These are phyloP conservation scores for Fusarium compactum DNA, from an alignment of 2,329 filamentous ascomycete species.

Conservation along the genomic window DNA sequence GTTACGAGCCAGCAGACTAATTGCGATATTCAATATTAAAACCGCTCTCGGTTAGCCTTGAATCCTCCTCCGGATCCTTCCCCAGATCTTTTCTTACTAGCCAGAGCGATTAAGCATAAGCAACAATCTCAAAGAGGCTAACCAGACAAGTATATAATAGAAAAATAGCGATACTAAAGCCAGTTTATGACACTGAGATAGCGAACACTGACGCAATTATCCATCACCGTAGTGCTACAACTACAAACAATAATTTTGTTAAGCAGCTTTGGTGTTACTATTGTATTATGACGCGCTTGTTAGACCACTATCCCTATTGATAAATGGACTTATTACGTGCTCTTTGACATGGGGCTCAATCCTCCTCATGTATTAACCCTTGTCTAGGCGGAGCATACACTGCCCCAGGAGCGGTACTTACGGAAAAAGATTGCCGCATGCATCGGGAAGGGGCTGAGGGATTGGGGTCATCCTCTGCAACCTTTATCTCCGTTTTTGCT, in stretches of 20 bases:
- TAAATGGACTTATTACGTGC: background rate
- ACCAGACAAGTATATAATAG: no score
- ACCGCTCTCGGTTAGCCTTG: background rate
- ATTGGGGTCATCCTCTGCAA: no score
- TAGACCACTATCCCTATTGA: background rate
- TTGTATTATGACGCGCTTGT: no score
- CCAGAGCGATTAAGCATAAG: background rate
- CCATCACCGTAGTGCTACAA: no score
- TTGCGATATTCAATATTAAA: background rate
- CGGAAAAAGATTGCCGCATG: background rate
- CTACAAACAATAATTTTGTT: no score
- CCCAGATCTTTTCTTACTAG: background rate
- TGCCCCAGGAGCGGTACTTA: background rate
- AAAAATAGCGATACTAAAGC: no score
- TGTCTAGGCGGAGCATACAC: background rate
- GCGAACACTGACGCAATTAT: no score
- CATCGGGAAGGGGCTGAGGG: background rate
- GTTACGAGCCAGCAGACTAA: background rate
- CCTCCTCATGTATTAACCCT: background rate
- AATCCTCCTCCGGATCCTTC: background rate
- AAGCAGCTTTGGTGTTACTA: no score
- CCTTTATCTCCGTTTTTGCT: background rate
- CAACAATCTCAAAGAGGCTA: background rate
- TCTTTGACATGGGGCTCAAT: background rate
- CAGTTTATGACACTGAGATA: no score